Evolutionary conservation across 2,329 filamentous ascomycete species (phyloP), one percentile per base, ranked within the genome.

Genomic region (Aschersonia sp.): DNA sequence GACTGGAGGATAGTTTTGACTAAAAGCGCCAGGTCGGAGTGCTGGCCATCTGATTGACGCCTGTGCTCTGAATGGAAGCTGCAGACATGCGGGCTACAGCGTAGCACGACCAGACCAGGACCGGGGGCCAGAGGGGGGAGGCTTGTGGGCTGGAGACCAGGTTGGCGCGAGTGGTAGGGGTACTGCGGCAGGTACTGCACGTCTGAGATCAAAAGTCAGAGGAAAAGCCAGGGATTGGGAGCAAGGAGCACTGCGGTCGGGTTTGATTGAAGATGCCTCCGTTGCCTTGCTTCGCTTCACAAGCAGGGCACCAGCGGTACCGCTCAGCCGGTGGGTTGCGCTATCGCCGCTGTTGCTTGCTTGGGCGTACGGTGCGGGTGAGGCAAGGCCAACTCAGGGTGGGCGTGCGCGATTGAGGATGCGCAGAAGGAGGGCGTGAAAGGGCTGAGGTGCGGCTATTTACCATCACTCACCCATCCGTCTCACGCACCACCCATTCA

Each of bases 1-100:
- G 67, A 73, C 14, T 11, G 39, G 45, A 47, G 45, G 45, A 47
- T 47, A 62, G 62, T 63, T 64, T 65, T 63, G 63, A 63, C 57
- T 22, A 51, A 39, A 30, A 52, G 52, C 51, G 49, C 49, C 52
- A 48, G 44, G 49, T 47, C 47, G 41, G 47, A 52, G 32, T 9
- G 12, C 32, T 37, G 8, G 2, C 12, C 22, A 22, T 22, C 22
- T 22, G 32, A 45, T 29, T 46, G 47, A 45, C 45, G 32, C 43
- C 12, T 31, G 50, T 48, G 35, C 45, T 41, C 30, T 46, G 43
- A 32, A 43, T 41, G 45, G 41, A 48, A 49, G 44, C 31, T 39
- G 43, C 40, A 22, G 42, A 46, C 31, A 43, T 46, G 46, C 45
- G 41, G 44, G 41, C 42, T 32, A 44, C 44, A 40, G 45, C 45